Conservation (phyloP, 768 basidiomycete species). For the Megacollybia marginata region DNA sequence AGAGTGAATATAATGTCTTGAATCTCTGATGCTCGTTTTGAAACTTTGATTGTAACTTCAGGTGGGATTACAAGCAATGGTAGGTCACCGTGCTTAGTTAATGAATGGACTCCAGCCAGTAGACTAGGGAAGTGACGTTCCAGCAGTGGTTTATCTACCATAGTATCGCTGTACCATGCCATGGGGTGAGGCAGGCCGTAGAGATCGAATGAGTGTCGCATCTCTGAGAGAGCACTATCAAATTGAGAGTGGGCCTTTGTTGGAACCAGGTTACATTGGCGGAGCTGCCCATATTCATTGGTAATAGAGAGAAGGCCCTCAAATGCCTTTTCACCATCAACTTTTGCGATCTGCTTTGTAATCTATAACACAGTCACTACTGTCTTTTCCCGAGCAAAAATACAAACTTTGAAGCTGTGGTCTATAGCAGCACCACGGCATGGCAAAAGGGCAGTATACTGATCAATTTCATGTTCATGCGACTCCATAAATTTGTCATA, state of each 20-base stretch:
- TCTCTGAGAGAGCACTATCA: slow-evolving; percentile 9
- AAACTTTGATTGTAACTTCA: not conserved
- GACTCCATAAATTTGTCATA: slow-evolving; percentile 16
- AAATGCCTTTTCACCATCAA: slow-evolving; percentile 7
- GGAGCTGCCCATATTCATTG: slow-evolving; percentile 8
- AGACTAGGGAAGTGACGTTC: slow-evolving; percentile 14
- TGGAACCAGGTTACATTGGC: slow-evolving; percentile 13
- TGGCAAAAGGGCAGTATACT: slow-evolving; percentile 7
- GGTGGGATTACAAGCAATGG: not conserved
- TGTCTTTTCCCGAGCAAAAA: too few species aligned
- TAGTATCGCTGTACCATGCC: slow-evolving; percentile 11
- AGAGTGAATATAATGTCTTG: too few species aligned
- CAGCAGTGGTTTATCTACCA: slow-evolving; percentile 12
- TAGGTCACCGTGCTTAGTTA: slow-evolving; percentile 17
- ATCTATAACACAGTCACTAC: slow-evolving; percentile 1
- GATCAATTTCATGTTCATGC: slow-evolving; percentile 1
- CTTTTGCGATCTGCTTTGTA: slow-evolving; percentile 5
- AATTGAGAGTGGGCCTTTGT: slow-evolving; percentile 23
- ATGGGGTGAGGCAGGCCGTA: slow-evolving; percentile 6
- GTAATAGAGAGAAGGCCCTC: slow-evolving; percentile 6
- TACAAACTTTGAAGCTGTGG: slow-evolving; percentile 9
- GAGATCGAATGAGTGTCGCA: slow-evolving; percentile 1
- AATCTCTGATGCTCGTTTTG: too few species aligned
- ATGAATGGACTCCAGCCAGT: slow-evolving; percentile 11
- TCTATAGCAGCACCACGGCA: slow-evolving; percentile 3